Percentiles rank a stretch among this genome's conserved stretches.
Evolutionary conservation across 1,284 basidiomycete species (phyloP).

Genomic region (Rhizoctonia solani): DNA sequence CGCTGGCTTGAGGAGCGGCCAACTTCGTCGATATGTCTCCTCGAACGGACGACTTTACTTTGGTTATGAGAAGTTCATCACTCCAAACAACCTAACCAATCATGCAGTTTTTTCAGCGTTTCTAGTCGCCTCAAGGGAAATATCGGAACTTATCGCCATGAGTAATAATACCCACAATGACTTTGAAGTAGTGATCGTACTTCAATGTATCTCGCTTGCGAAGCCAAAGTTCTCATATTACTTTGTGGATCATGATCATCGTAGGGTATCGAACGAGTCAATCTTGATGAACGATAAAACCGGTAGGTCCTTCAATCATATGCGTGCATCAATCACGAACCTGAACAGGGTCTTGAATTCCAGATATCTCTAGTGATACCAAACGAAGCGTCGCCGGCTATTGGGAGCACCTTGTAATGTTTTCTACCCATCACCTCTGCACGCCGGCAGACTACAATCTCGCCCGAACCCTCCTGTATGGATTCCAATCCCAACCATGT

Average conservation of each 20-base stretch:
- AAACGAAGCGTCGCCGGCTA: neutral
- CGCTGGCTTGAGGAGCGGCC: no score
- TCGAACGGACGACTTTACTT: neutral
- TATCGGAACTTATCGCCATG: neutral
- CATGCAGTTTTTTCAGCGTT: neutral
- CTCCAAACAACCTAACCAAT: neutral
- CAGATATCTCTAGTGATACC: neutral
- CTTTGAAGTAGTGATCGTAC: neutral
- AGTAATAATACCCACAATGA: no score
- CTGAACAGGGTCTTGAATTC: neutral
- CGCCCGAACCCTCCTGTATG: neutral
- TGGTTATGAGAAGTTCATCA: neutral
- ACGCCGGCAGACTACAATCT: neutral
- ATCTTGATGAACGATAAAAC: neutral
- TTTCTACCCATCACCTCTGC: neutral
- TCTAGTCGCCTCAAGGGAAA: neutral
- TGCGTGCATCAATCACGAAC: neutral
- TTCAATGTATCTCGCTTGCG: neutral
- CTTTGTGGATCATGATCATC: neutral
- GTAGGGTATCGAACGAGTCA: neutral
- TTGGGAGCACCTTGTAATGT: neutral
- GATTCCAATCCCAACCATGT: neutral
- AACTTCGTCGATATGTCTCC: neutral
- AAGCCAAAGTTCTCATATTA: neutral
- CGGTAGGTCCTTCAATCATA: neutral